Evolutionary conservation across 768 basidiomycete species (phyloP).

Genomic region (Auriscalpium microsporum): DNA sequence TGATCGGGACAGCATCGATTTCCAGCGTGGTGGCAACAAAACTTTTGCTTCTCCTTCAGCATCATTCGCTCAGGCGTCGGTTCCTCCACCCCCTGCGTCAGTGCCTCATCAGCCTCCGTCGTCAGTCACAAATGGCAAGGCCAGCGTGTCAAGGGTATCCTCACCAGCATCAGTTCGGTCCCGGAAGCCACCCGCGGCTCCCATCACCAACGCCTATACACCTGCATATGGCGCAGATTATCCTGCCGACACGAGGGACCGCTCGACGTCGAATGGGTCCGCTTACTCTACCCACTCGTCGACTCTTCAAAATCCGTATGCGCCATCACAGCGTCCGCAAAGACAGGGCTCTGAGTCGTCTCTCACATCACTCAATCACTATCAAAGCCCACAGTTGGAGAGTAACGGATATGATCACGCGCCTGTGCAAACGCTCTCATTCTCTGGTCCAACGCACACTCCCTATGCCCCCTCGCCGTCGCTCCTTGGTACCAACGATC

Average conservation of each 20-base stretch:
- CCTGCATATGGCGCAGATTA: conserved; percentile 1
- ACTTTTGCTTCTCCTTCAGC: neutral
- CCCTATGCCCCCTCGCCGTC: conserved; percentile 84
- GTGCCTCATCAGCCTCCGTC: conserved; percentile 16
- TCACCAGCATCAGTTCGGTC: conserved; percentile 14
- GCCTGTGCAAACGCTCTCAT: conserved; percentile 16
- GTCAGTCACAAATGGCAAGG: conserved; percentile 12
- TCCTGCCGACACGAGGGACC: conserved; percentile 11
- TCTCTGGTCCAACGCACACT: conserved; percentile 32
- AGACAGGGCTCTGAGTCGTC: conserved; percentile 1
- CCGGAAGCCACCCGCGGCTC: conserved; percentile 6
- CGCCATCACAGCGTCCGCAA: conserved; percentile 25
- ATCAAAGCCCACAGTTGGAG: conserved; percentile 2
- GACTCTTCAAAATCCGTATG: conserved; percentile 26
- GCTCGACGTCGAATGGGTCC: conserved; percentile 41
- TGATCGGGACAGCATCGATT: neutral
- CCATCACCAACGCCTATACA: conserved; percentile 16
- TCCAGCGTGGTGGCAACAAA: neutral
- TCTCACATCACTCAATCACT: neutral
- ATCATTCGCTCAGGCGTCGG: neutral
- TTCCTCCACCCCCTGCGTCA: conserved; percentile 3
- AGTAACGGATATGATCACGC: conserved; percentile 6
- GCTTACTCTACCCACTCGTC: conserved; percentile 26
- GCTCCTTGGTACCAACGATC: conserved; percentile 73
- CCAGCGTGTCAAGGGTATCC: conserved; percentile 12